These are phyloP conservation scores for Lactarius vividus DNA, from an alignment of 768 basidiomycete genomes.

Conservation along the genomic window DNA sequence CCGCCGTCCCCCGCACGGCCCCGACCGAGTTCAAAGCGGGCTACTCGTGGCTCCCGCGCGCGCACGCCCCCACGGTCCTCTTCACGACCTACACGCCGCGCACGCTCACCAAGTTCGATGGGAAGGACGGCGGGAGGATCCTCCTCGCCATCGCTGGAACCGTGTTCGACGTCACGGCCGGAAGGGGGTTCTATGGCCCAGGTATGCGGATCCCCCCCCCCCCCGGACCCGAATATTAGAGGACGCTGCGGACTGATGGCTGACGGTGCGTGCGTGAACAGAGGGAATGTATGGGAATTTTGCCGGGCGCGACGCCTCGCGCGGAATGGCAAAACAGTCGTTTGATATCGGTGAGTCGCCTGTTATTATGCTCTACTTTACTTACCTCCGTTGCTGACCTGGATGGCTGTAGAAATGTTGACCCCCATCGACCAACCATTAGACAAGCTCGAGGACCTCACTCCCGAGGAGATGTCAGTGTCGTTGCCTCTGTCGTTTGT, in stretches of 20 bases:
- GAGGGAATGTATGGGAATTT: constrained; percentile 98
- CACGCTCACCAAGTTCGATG: constrained; percentile 65
- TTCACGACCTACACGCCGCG: constrained; percentile 78
- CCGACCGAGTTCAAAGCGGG: constrained; percentile 74
- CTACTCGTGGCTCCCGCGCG: constrained; percentile 91
- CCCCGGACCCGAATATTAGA: not conserved
- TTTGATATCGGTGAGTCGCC: constrained; percentile 73
- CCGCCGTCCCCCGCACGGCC: constrained; percentile 45
- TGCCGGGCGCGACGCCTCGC: constrained; percentile 91
- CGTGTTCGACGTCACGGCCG: constrained; percentile 92
- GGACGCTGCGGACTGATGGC: not conserved
- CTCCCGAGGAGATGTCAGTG: constrained; percentile 77
- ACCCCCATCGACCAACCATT: constrained; percentile 83
- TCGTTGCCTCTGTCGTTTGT: not conserved
- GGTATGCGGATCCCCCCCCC: no score
- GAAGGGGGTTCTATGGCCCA: constrained; percentile 92
- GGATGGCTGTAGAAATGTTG: constrained; percentile 67
- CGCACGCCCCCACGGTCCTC: constrained; percentile 74
- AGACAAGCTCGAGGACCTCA: constrained; percentile 79
- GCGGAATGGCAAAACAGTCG: constrained; percentile 98
- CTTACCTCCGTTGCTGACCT: constrained; percentile 14
- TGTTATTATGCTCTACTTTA: not conserved
- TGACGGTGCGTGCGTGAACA: not conserved
- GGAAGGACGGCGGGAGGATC: constrained; percentile 66
- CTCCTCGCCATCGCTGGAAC: constrained; percentile 81